Evolutionary conservation across 2,329 filamentous ascomycete genomes (phyloP), one percentile per base, ranked within the genome.

Genomic region (Beauveria australis): DNA sequence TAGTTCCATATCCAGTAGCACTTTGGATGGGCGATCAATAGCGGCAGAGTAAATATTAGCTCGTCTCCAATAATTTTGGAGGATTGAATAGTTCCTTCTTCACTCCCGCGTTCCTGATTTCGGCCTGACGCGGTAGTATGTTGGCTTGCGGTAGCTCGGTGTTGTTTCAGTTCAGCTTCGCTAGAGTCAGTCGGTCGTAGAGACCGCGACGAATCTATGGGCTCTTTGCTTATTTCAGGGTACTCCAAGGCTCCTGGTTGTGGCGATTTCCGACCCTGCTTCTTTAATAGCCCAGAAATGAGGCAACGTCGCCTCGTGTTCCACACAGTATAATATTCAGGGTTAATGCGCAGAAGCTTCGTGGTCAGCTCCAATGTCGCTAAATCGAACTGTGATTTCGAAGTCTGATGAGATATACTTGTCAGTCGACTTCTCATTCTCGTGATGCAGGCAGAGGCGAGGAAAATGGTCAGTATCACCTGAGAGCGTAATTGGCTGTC

Each of bases 1-100:
- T 97, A 93, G 67, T 96, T 96, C 94, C 94, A 99, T 69, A 99
- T 93, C 93, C 94, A 97, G 77, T 99, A 99, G 79, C 94, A 97
- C 73, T 99, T 99, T 7, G 94, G 94, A 66, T 86, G 93, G 66
- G 91, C 85, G 65, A 90, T 82, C 54, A 99, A 82, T 22, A 99
- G 81, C 0, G 91, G 90, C 46, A 97, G 84, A 40, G 93, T 87
- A 70, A 97, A 96, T 53, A 78, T 77, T 40, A 99, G 79, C 71
- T 99, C 94, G 60, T 82, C 78, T 52, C 83, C 81, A 63, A 97
- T 81, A 37, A 88, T 70, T 3, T 84, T 76, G 16, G 48, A 46
- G 24, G 5, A 44, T 43, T 41, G 44, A 2, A 18, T n/a, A 16
- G 30, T 41, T 40, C 19, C 14, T 16, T 4, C 69, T 69, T 71